Conservation (phyloP, 2,329 filamentous ascomycete species). For the Alternaria angustiovoidea region DNA sequence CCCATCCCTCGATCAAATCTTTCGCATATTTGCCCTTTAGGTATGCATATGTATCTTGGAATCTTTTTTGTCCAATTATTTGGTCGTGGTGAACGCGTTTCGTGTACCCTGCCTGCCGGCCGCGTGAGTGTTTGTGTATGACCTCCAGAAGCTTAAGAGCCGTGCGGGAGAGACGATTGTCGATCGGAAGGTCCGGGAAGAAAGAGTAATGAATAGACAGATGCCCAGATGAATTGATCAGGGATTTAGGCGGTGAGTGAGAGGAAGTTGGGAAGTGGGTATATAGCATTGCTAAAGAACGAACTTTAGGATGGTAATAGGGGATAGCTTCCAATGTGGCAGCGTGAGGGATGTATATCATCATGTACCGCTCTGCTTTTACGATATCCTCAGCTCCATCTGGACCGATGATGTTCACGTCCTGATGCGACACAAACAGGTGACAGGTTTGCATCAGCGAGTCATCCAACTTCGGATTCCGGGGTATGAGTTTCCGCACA, state of each 20-base stretch:
- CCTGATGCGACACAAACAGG: conserved; percentile 61
- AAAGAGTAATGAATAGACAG: conserved; percentile 62
- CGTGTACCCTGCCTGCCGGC: conserved; percentile 70
- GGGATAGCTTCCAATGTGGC: conserved; percentile 70
- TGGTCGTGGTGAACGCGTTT: conserved; percentile 87
- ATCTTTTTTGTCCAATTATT: conserved; percentile 75
- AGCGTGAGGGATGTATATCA: conserved; percentile 82
- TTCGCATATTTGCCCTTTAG: conserved; percentile 83
- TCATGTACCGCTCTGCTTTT: conserved; percentile 59
- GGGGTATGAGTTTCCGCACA: conserved; percentile 79
- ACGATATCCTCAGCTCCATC: conserved; percentile 38
- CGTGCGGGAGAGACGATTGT: conserved; percentile 69
- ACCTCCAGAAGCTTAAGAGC: conserved; percentile 73
- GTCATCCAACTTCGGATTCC: conserved; percentile 79
- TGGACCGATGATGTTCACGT: conserved; percentile 17
- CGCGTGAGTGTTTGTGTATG: conserved; percentile 77
- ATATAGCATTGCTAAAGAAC: conserved; percentile 78
- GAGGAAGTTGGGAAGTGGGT: conserved; percentile 57
- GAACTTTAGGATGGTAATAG: conserved; percentile 86
- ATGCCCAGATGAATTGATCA: conserved; percentile 46
- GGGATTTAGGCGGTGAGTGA: background rate
- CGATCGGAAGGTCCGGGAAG: conserved; percentile 51
- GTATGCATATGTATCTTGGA: conserved; percentile 82
- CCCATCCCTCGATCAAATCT: conserved; percentile 76
- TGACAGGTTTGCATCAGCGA: conserved; percentile 84